Conservation (phyloP, 306 rosid genomes). For the Fragaria iinumae region DNA sequence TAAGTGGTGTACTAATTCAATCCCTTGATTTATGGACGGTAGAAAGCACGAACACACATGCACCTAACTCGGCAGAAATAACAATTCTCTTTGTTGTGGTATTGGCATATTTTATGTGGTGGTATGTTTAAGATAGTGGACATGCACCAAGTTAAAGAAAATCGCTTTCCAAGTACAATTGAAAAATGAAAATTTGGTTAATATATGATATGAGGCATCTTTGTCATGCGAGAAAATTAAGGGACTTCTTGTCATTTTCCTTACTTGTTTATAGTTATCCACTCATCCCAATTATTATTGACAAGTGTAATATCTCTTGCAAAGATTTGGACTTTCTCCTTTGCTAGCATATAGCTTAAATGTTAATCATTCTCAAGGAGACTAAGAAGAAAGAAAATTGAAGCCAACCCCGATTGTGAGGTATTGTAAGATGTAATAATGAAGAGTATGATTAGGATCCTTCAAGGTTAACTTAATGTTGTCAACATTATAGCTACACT, state of each 20-base stretch:
- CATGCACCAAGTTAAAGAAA: slow-evolving; percentile 15
- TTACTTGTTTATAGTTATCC: slow-evolving; percentile 21
- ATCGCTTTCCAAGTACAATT: slow-evolving; percentile 34
- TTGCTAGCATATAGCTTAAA: not conserved
- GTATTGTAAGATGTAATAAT: not conserved
- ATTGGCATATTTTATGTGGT: not conserved
- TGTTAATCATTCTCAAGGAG: not conserved
- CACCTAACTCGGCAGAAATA: slow-evolving; percentile 22
- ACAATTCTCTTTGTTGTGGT: slow-evolving; percentile 8
- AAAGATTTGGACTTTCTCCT: not conserved
- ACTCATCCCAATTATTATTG: slow-evolving; percentile 24
- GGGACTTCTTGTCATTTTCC: slow-evolving; percentile 36
- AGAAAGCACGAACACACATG: slow-evolving; percentile 10
- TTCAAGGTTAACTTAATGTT: not conserved
- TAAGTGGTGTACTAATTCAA: not conserved
- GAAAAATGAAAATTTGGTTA: slow-evolving; percentile 5
- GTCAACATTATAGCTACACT: no score
- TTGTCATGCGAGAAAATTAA: slow-evolving; percentile 35
- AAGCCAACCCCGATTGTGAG: not conserved
- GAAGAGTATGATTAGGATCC: not conserved
- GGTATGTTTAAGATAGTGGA: not conserved
- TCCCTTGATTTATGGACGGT: not conserved
- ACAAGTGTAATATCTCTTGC: slow-evolving; percentile 22
- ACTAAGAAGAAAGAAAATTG: not conserved
- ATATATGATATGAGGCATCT: slow-evolving; percentile 18